Percentiles rank a stretch among this genome's conserved stretches.
phyloP scores from a whole-genome alignment of 495 filamentous ascomycete species.

The Neurospora sp. region DNA sequence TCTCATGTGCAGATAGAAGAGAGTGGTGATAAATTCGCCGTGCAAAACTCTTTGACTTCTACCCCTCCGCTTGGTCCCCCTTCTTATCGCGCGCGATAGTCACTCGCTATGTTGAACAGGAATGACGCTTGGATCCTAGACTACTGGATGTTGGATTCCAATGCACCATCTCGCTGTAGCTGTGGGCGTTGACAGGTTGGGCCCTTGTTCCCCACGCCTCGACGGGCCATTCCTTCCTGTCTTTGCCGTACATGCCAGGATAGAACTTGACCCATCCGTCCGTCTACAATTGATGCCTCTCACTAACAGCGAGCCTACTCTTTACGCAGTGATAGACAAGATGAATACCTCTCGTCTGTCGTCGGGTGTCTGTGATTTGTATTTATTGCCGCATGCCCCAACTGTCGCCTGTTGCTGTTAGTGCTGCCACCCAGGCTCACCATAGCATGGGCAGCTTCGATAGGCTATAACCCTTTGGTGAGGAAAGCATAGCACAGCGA shows the following conservation, averaged over 20 bases:
- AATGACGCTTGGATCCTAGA: background rate
- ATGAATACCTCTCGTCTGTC: background rate
- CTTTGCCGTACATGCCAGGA: slow-evolving; percentile 42
- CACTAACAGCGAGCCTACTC: background rate
- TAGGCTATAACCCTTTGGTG: background rate
- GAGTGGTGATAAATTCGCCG: background rate
- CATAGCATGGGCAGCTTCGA: background rate
- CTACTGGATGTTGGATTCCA: background rate
- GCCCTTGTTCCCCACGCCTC: slow-evolving; percentile 8
- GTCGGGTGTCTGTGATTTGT: background rate
- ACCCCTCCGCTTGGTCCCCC: background rate
- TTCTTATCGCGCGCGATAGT: background rate
- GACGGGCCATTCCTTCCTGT: background rate
- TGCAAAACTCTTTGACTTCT: background rate
- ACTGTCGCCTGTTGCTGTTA: background rate
- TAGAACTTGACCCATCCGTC: slow-evolving; percentile 71
- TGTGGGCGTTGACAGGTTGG: background rate
- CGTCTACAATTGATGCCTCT: slow-evolving; percentile 26
- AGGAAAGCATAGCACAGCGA: background rate
- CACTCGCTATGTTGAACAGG: background rate
- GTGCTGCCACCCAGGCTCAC: background rate
- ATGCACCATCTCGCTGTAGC: background rate
- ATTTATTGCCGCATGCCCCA: background rate
- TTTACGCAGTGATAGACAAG: background rate
- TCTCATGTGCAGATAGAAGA: background rate